These are phyloP conservation scores for Xylaria sp. DNA, from an alignment of 2,329 filamentous ascomycete genomes.

Conservation along the genomic window DNA sequence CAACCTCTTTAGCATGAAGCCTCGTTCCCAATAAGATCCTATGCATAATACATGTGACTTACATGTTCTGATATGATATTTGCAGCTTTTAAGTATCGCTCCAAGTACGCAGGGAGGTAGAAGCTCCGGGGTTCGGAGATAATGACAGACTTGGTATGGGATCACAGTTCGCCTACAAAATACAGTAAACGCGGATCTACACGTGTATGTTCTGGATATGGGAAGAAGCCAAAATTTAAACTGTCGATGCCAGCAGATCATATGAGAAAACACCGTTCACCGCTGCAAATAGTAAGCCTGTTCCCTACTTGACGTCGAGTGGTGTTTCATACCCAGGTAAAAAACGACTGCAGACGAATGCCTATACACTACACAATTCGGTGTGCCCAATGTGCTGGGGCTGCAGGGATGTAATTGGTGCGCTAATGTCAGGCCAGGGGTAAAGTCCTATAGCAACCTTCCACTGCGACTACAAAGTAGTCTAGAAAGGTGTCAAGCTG, in stretches of 20 bases:
- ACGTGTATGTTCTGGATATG: background rate
- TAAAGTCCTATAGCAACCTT: slow-evolving; percentile 22
- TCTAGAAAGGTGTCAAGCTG: slow-evolving; percentile 20
- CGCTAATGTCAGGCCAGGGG: slow-evolving; percentile 32
- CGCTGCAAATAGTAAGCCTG: slow-evolving; percentile 12
- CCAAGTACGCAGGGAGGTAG: background rate
- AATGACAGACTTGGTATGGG: background rate
- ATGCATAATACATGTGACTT: background rate
- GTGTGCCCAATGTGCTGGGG: slow-evolving; percentile 12
- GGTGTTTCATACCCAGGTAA: slow-evolving; percentile 17
- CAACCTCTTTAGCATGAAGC: background rate
- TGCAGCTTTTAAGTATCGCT: background rate
- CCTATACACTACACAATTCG: background rate
- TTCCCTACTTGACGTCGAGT: slow-evolving; percentile 1
- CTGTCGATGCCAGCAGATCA: slow-evolving; percentile 11
- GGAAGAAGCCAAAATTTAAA: background rate
- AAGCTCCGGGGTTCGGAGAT: background rate
- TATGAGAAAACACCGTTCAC: background rate
- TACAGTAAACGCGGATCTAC: background rate
- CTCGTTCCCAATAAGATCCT: background rate
- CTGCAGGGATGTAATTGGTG: slow-evolving; percentile 25
- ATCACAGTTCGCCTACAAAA: background rate
- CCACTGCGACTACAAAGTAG: background rate
- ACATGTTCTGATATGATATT: background rate
- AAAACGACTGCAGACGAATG: slow-evolving; percentile 17